These are phyloP conservation scores for Brassica carinata DNA, from an alignment of 345 rosid species.

Conservation along the genomic window DNA sequence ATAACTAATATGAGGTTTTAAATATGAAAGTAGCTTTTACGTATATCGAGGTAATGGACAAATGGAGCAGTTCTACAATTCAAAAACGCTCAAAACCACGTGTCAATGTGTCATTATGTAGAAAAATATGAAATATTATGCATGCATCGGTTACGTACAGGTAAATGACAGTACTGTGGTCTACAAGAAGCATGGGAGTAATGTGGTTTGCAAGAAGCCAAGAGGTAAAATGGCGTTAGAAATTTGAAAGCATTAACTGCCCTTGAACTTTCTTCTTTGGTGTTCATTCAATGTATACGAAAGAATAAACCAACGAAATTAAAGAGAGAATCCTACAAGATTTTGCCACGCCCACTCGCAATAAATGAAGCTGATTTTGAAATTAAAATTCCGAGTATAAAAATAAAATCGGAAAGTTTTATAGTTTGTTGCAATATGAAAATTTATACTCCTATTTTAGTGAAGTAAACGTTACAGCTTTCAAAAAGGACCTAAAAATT, in stretches of 20 bases:
- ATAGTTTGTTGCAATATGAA: not conserved
- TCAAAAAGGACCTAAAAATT: too few relatives aligned
- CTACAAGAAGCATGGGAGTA: not conserved
- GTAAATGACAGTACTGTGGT: not conserved
- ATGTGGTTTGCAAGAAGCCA: not conserved
- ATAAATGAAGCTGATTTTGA: constrained; percentile 35
- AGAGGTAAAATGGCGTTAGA: not conserved
- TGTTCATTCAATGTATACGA: constrained; percentile 31
- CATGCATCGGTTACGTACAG: not conserved
- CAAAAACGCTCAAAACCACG: not conserved
- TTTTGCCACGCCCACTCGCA: constrained; percentile 34
- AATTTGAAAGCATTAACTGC: constrained; percentile 25
- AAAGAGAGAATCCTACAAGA: constrained; percentile 34
- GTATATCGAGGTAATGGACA: not conserved
- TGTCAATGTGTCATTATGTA: not conserved
- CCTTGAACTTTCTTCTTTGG: constrained; percentile 20
- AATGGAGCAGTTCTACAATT: not conserved
- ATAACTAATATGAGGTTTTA: not conserved
- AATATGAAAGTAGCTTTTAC: not conserved
- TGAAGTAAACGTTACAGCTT: not conserved
- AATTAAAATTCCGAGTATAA: not conserved
- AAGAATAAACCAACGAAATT: constrained; percentile 31
- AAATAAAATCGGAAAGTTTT: not conserved
- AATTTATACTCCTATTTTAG: not conserved
- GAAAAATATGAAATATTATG: not conserved